Percentiles rank a stretch among this genome's conserved stretches.
These are phyloP conservation scores for Arthrinium phaeospermum DNA, from an alignment of 2,329 filamentous ascomycete genomes.

Conservation along the genomic window DNA sequence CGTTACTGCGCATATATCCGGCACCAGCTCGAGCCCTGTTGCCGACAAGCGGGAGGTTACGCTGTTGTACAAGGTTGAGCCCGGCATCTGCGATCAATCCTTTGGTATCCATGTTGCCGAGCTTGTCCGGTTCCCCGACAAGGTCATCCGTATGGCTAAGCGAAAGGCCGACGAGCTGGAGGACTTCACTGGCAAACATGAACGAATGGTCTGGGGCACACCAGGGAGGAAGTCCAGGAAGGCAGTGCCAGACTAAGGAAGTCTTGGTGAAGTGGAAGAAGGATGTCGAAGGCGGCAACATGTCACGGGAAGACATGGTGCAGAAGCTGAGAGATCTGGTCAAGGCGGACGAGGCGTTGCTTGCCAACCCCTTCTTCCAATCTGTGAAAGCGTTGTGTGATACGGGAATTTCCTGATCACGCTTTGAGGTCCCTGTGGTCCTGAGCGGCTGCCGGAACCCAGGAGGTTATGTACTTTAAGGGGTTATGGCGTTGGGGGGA, in stretches of 20 bases:
- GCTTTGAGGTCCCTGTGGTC: neutral
- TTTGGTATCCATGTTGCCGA: constrained; percentile 99
- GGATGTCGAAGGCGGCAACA: constrained; percentile 63
- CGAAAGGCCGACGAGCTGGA: constrained; percentile 97
- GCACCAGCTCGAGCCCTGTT: constrained; percentile 42
- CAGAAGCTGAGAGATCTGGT: constrained; percentile 81
- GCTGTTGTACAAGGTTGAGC: constrained; percentile 94
- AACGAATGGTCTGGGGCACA: constrained; percentile 65
- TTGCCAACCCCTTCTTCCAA: constrained; percentile 74
- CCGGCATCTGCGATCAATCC: constrained; percentile 93
- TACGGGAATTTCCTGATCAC: neutral
- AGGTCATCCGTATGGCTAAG: constrained; percentile 99
- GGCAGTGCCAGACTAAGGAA: constrained; percentile 82
- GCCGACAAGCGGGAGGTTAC: constrained; percentile 82
- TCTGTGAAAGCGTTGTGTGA: constrained; percentile 60
- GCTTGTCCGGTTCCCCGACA: constrained; percentile 92
- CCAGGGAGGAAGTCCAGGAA: constrained; percentile 85
- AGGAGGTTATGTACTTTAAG: neutral
- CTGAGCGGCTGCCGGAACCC: neutral
- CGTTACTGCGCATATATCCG: constrained; percentile 89
- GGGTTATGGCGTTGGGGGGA: neutral
- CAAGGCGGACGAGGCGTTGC: constrained; percentile 68
- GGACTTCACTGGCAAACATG: constrained; percentile 86
- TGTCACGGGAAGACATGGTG: constrained; percentile 79
- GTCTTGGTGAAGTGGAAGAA: constrained; percentile 86